Conservation (phyloP, 306 rosid species). For the Quercus wislizeni region DNA sequence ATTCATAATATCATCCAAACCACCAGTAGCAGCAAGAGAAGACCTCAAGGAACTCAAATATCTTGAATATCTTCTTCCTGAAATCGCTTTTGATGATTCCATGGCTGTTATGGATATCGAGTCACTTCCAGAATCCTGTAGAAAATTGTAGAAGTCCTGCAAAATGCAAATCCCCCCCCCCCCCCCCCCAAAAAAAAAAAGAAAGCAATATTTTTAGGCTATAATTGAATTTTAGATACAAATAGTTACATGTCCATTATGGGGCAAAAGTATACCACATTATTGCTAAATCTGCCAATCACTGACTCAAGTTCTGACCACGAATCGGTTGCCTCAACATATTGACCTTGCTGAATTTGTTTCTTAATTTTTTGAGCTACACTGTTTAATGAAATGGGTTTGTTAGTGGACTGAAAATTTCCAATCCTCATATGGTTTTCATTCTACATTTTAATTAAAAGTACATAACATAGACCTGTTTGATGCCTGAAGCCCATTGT, state of each 20-base stretch:
- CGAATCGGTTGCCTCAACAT: slow-evolving; percentile 52
- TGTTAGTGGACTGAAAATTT: slow-evolving; percentile 13
- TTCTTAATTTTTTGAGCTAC: slow-evolving; percentile 60
- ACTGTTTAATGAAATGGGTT: slow-evolving; percentile 40
- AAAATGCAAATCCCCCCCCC: slow-evolving; percentile 1
- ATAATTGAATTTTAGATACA: neutral
- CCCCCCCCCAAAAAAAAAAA: neutral
- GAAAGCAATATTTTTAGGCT: neutral
- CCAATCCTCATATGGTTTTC: neutral
- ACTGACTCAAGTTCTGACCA: slow-evolving; percentile 58
- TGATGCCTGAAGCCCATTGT: slow-evolving; percentile 51
- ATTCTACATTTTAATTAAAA: neutral
- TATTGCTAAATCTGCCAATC: slow-evolving; percentile 40
- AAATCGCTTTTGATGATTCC: slow-evolving; percentile 20
- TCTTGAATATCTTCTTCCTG: slow-evolving; percentile 42
- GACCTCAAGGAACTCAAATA: slow-evolving; percentile 48
- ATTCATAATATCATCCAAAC: slow-evolving; percentile 50
- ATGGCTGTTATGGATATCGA: slow-evolving; percentile 27
- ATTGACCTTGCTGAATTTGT: slow-evolving; percentile 51
- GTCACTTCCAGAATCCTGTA: slow-evolving; percentile 47
- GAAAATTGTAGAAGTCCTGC: slow-evolving; percentile 78
- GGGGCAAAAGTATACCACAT: slow-evolving; percentile 50
- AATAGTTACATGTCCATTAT: neutral
- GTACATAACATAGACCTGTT: slow-evolving; percentile 40
- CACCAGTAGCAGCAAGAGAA: slow-evolving; percentile 41